phyloP scores from a whole-genome alignment of 306 rosid genomes.

The Malus fusca region DNA sequence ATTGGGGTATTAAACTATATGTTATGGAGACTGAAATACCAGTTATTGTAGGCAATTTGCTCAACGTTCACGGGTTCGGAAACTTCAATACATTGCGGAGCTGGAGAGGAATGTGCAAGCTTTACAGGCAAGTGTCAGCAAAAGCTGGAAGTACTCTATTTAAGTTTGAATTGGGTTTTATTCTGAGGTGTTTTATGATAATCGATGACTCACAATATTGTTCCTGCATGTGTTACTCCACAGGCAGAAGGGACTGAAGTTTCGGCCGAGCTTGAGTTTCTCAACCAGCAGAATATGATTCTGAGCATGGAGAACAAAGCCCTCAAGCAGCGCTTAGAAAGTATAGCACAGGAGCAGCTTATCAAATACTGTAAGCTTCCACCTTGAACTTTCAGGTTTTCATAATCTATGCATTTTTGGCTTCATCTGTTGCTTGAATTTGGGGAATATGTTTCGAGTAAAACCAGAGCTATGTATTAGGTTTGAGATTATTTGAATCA shows the following conservation, averaged over 20 bases:
- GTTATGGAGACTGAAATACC: constrained; percentile 17
- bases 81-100: constrained; percentile 97
- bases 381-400: constrained; percentile 7
- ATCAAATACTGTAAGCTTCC: constrained; percentile 80
- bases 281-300: constrained; percentile 88
- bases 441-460: not conserved
- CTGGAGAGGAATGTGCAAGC: constrained; percentile 94
- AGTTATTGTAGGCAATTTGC: constrained; percentile 82
- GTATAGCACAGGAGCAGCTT: constrained; percentile 84
- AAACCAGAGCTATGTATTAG: not conserved
- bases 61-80: constrained; percentile 95
- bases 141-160: constrained; percentile 11
- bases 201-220: not conserved
- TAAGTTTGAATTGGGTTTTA: not conserved
- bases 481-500: too few relatives aligned
- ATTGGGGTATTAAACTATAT: not conserved
- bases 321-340: constrained; percentile 93
- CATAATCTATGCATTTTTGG: not conserved
- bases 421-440: not conserved
- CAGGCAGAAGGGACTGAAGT: constrained; percentile 94
- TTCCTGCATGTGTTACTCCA: constrained; percentile 22
- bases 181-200: not conserved
- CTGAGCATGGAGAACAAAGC: constrained; percentile 96
- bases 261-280: constrained; percentile 91
- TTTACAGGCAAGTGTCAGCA: constrained; percentile 67